Evolutionary conservation across 202 grass and related monocot species (phyloP), one percentile per base, ranked within the genome.

Genomic region (Panicum virgatum): DNA sequence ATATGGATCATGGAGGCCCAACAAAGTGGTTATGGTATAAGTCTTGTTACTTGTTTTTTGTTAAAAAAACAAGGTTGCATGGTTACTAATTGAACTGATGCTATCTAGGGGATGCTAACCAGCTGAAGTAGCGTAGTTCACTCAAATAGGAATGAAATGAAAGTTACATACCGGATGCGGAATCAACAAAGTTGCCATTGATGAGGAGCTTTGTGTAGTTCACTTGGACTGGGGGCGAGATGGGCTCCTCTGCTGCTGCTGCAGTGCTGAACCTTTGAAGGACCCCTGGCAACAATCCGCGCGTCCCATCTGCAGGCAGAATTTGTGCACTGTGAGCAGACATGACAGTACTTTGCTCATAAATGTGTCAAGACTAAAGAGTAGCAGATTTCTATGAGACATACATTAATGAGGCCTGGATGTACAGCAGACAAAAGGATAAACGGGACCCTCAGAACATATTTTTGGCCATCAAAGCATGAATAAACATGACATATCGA

Each of bases 131-230:
- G 7, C 19, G 8, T 38, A 65, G 48, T 18, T 23, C 23, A 13
- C 34, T 71, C 3, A 79, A 6, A 61, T 48, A 23, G 20, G 3
- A 53, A 72, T 11, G 64, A 46, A 82, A 64, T 23, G 66, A 37
- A 44, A 58, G 64, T 45, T 19, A 32, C 66, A 85, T 84, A 96
- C 96, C 93, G 11, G 96, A 99, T 74, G 85, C 93, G 10, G 96
- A 64, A 68, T 96, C 96, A 36, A 96, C 91, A 45, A 99, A 96
- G 61, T 92, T 76, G 15, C 96, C 96, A 76, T 96, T 89, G 72
- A 99, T 99, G 34, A 99, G 86, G 52, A 96, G 96, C 80, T 99
- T 77, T 14, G 87, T 88, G 57, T 96, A 53, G 27, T 91, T 83
- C 69, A 99, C 90, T 87, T 92, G 85, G 29, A 99, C 91, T 26